phyloP scores from a whole-genome alignment of 2,329 filamentous ascomycete species.

The Microcyclosporella mali region DNA sequence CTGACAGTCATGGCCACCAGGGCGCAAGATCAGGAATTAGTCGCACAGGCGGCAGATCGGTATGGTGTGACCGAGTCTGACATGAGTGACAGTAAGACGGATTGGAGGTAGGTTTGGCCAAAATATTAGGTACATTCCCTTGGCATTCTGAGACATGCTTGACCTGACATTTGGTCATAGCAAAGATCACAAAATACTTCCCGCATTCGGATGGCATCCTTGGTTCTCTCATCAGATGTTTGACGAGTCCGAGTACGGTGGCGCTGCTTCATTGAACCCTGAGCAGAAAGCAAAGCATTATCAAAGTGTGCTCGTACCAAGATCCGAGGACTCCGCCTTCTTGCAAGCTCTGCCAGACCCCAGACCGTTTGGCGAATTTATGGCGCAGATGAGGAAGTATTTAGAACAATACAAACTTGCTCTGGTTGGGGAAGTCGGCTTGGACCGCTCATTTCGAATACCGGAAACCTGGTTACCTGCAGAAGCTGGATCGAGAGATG shows the following conservation, averaged over 20 bases:
- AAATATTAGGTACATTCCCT: slow-evolving; percentile 13
- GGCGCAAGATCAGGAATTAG: slow-evolving; percentile 67
- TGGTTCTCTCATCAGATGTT: slow-evolving; percentile 79
- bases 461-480: slow-evolving; percentile 52
- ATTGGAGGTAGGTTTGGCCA: slow-evolving; percentile 30
- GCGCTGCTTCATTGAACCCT: slow-evolving; percentile 32
- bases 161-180: slow-evolving; percentile 1
- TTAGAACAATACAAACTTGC: slow-evolving; percentile 56
- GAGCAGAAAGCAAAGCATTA: slow-evolving; percentile 56
- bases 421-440: slow-evolving; percentile 68
- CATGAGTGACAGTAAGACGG: slow-evolving; percentile 8
- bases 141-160: not conserved
- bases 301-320: slow-evolving; percentile 55
- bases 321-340: slow-evolving; percentile 47
- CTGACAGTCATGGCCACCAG: slow-evolving; percentile 74
- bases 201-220: slow-evolving; percentile 81
- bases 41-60: slow-evolving; percentile 53
- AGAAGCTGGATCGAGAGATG: slow-evolving; percentile 38
- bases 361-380: slow-evolving; percentile 52
- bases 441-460: slow-evolving; percentile 72
- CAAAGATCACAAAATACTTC: slow-evolving; percentile 48
- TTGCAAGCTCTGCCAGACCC: slow-evolving; percentile 55
- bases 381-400: slow-evolving; percentile 50
- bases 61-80: slow-evolving; percentile 43
- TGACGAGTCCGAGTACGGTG: slow-evolving; percentile 45